Evolutionary conservation across 805 yeast species (phyloP).

Genomic region (Myxozyma neglecta): DNA sequence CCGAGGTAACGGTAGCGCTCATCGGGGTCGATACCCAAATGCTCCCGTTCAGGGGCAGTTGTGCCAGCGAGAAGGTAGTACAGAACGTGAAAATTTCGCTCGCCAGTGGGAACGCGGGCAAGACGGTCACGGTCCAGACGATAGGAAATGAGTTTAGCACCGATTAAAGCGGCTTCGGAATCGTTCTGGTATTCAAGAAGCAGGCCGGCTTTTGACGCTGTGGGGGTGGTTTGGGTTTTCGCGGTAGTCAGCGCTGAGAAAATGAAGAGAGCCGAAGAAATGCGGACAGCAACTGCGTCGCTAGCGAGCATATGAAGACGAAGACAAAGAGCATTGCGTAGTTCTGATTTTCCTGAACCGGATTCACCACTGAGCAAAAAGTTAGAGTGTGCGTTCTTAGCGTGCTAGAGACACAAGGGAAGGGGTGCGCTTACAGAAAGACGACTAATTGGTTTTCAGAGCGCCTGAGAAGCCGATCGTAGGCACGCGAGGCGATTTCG

Average conservation of each 20-base stretch:
- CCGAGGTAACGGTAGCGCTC: slow-evolving; percentile 49
- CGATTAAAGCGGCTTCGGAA: slow-evolving; percentile 47
- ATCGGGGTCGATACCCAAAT: slow-evolving; percentile 44
- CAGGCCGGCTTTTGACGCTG: slow-evolving; percentile 56
- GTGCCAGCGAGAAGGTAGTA: slow-evolving; percentile 57
- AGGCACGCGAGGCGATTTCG: slow-evolving; percentile 43
- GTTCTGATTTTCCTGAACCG: slow-evolving; percentile 46
- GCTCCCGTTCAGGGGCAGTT: slow-evolving; percentile 44
- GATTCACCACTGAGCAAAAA: slow-evolving; percentile 39
- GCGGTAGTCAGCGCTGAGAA: slow-evolving; percentile 45
- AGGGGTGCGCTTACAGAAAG: slow-evolving; percentile 34
- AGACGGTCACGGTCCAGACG: slow-evolving; percentile 58
- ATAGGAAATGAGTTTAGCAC: slow-evolving; percentile 57
- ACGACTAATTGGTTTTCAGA: slow-evolving; percentile 43
- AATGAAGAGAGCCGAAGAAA: slow-evolving; percentile 38
- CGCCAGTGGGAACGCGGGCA: slow-evolving; percentile 51
- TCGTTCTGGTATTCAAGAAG: slow-evolving; percentile 56
- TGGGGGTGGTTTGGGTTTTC: slow-evolving; percentile 39
- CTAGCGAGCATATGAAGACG: slow-evolving; percentile 33
- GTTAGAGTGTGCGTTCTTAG: not conserved
- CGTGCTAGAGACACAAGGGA: not conserved
- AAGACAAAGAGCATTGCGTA: slow-evolving; percentile 38
- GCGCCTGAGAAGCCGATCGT: slow-evolving; percentile 42
- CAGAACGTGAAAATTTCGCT: slow-evolving; percentile 60
- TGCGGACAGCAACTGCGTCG: slow-evolving; percentile 7